Percentiles rank a stretch among this genome's conserved stretches.
Conservation (phyloP, 768 basidiomycete species). For the Fomitopsis pulvina region DNA sequence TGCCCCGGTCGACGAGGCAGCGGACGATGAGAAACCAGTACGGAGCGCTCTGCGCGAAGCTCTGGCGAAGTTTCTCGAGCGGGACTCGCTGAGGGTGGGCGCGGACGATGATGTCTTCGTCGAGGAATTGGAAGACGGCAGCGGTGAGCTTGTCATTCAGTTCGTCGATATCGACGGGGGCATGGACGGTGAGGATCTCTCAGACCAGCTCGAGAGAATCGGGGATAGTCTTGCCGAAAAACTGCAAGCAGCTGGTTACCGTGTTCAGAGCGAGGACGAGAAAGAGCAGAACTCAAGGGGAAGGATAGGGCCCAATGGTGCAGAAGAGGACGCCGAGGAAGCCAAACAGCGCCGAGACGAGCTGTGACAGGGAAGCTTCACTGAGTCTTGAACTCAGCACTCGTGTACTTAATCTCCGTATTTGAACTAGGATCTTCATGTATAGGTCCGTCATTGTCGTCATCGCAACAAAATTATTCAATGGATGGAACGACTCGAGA, state of each 20-base stretch:
- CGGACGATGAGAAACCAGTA: neutral
- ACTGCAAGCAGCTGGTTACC: constrained; percentile 15
- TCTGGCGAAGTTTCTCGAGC: constrained; percentile 17
- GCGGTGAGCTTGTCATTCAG: constrained; percentile 20
- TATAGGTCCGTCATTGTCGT: too few species aligned
- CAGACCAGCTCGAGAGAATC: constrained; percentile 6
- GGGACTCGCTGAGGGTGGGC: constrained; percentile 6
- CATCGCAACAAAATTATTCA: neutral
- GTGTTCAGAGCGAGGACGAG: constrained; percentile 6
- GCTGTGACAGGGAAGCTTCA: constrained; percentile 8
- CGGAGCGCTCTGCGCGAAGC: constrained; percentile 15
- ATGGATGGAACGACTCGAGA: too few species aligned
- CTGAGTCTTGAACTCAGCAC: neutral
- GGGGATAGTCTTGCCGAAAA: constrained; percentile 14
- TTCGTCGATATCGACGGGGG: constrained; percentile 26
- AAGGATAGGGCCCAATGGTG: constrained; percentile 7
- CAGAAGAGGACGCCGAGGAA: constrained; percentile 9
- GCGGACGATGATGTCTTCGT: constrained; percentile 11
- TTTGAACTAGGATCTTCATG: neutral
- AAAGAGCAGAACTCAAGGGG: constrained; percentile 5
- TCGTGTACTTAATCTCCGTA: neutral
- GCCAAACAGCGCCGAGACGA: constrained; percentile 17
- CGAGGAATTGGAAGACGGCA: constrained; percentile 16
- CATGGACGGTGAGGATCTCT: constrained; percentile 31
- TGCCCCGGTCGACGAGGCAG: neutral